Evolutionary conservation across 148 eudicot species (phyloP).

Genomic region (Persicaria tinctoria): DNA sequence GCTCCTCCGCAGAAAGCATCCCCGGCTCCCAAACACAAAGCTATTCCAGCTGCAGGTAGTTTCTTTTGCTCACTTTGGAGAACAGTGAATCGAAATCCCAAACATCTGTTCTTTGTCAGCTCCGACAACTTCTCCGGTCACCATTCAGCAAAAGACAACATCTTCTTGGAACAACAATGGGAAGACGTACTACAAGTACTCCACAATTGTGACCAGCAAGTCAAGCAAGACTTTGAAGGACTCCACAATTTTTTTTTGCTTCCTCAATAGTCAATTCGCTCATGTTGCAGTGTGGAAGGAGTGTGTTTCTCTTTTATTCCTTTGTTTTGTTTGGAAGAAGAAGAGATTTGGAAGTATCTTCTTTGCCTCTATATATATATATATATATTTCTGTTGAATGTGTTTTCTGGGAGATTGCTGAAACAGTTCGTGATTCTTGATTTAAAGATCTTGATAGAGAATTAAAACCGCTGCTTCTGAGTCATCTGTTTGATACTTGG

Average conservation of each 20-base stretch:
- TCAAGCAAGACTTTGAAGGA: conserved; percentile 50
- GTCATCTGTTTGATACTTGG: too few relatives aligned
- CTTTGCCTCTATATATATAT: background rate
- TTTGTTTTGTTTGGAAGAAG: background rate
- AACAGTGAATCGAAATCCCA: too few relatives aligned
- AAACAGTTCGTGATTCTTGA: too few relatives aligned
- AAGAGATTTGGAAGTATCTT: background rate
- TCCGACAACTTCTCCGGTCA: conserved; percentile 40
- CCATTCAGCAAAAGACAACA: conserved; percentile 52
- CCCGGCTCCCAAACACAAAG: conserved; percentile 17
- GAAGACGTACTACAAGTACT: conserved; percentile 84
- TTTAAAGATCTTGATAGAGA: too few relatives aligned
- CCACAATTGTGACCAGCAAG: too few relatives aligned
- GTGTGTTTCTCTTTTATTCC: conserved; percentile 9
- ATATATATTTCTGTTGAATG: background rate
- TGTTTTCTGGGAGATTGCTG: too few relatives aligned
- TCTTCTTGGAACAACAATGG: conserved; percentile 52
- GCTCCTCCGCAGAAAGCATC: conserved; percentile 27
- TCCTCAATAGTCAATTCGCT: too few relatives aligned
- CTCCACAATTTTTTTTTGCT: conserved; percentile 31
- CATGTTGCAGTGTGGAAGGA: too few relatives aligned
- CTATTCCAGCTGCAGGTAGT: conserved; percentile 46
- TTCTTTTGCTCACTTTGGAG: background rate
- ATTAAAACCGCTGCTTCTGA: too few relatives aligned
- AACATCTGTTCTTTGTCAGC: conserved; percentile 16